Conservation (phyloP, 805 yeast species). For the Nakazawaea molendinolei region DNA sequence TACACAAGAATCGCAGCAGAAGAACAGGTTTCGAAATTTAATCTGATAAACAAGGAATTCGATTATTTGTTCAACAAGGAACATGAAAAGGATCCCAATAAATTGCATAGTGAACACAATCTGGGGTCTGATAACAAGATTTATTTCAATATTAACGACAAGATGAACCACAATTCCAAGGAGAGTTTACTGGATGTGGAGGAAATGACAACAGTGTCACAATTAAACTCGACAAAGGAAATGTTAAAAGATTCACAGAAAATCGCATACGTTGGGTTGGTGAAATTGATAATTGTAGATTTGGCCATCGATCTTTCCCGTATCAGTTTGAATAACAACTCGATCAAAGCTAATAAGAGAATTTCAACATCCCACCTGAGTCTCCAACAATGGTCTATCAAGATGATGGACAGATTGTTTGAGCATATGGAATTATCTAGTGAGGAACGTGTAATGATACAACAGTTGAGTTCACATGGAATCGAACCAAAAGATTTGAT, state of each 20-base stretch:
- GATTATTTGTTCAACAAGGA: conserved; percentile 41
- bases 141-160: conserved; percentile 17
- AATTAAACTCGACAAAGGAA: conserved; percentile 71
- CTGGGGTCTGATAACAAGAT: conserved; percentile 10
- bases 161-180: conserved; percentile 20
- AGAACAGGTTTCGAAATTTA: conserved; percentile 73
- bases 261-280: conserved; percentile 86
- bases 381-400: conserved; percentile 79
- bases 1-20: conserved; percentile 87
- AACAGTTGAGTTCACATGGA: conserved; percentile 77
- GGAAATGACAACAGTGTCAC: conserved; percentile 46
- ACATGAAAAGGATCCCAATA: conserved; percentile 21
- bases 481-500: conserved; percentile 68
- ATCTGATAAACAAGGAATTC: conserved; percentile 42
- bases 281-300: conserved; percentile 66
- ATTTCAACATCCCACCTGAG: conserved; percentile 67
- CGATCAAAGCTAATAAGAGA: conserved; percentile 48
- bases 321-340: conserved; percentile 42
- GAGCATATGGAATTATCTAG: conserved; percentile 70
- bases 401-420: conserved; percentile 63
- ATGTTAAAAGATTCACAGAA: conserved; percentile 80
- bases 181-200: conserved; percentile 26
- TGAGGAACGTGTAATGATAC: conserved; percentile 86
- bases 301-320: conserved; percentile 77
- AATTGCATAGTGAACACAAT: conserved; percentile 18